Evolutionary conservation across 1,139 yeast genomes (phyloP).

Genomic region (Taphrina pruni): DNA sequence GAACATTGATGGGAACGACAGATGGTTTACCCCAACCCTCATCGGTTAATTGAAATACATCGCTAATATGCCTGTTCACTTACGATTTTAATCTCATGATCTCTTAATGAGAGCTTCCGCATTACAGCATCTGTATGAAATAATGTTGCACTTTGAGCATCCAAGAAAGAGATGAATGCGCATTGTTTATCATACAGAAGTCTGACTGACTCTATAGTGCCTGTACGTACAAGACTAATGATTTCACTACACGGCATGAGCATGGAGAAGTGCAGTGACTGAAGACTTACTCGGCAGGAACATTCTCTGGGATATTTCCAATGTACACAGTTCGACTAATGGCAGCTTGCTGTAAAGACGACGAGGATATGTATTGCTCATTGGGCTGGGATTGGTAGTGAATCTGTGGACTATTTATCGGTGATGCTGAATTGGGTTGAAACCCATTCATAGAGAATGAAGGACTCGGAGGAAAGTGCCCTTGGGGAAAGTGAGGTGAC

Average conservation of each 20-base stretch:
- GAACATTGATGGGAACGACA: slow-evolving; percentile 61
- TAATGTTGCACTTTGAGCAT: slow-evolving; percentile 55
- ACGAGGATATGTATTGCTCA: background rate
- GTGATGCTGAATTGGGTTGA: slow-evolving; percentile 10
- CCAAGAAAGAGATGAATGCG: slow-evolving; percentile 58
- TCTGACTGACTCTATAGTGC: slow-evolving; percentile 76
- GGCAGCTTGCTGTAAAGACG: slow-evolving; percentile 30
- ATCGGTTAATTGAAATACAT: background rate
- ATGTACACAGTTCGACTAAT: slow-evolving; percentile 77
- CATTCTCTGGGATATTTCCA: slow-evolving; percentile 83
- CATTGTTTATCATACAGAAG: slow-evolving; percentile 60
- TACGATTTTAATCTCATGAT: slow-evolving; percentile 60
- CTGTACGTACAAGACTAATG: slow-evolving; percentile 56
- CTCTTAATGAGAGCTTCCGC: slow-evolving; percentile 56
- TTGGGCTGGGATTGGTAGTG: slow-evolving; percentile 15
- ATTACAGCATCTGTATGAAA: slow-evolving; percentile 62
- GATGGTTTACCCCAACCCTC: slow-evolving; percentile 40
- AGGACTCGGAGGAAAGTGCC: slow-evolving; percentile 35
- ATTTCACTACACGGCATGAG: slow-evolving; percentile 57
- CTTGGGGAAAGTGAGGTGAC: slow-evolving; percentile 34
- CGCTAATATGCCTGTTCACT: slow-evolving; percentile 61
- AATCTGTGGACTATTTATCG: slow-evolving; percentile 25
- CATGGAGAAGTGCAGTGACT: too few relatives aligned
- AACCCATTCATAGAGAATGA: slow-evolving; percentile 16
- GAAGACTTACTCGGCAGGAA: slow-evolving; percentile 31